Evolutionary conservation across 371 early-diverging fungal species (phyloP).

Genomic region (Rhizopus delemar): DNA sequence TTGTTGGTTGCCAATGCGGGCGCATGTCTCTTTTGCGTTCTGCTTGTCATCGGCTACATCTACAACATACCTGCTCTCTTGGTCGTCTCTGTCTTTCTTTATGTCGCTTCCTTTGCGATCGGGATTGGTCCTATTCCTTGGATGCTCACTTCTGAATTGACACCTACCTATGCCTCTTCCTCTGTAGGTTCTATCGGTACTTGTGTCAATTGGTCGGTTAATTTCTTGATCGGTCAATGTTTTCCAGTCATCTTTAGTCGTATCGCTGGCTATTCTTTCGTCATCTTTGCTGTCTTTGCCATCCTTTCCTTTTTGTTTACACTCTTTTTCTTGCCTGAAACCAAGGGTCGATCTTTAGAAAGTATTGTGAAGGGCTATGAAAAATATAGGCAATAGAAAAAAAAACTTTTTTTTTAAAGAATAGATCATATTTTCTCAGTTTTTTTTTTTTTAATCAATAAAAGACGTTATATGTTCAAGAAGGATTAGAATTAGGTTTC

Average conservation of each 20-base stretch:
- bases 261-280: slow-evolving; percentile 24
- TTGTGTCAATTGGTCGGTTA: slow-evolving; percentile 62
- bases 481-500: not conserved
- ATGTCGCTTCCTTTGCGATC: slow-evolving; percentile 80
- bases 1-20: slow-evolving; percentile 66
- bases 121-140: slow-evolving; percentile 87
- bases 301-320: slow-evolving; percentile 31
- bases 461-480: not conserved
- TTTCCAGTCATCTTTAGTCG: slow-evolving; percentile 22
- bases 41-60: slow-evolving; percentile 59
- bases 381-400: slow-evolving; percentile 1
- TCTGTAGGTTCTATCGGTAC: slow-evolving; percentile 56
- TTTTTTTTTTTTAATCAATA: not conserved
- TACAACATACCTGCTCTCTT: slow-evolving; percentile 53
- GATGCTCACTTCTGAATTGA: slow-evolving; percentile 72
- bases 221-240: slow-evolving; percentile 28
- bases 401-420: not conserved
- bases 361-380: slow-evolving; percentile 40
- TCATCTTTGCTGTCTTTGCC: slow-evolving; percentile 31
- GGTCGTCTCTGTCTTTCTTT: slow-evolving; percentile 69
- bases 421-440: slow-evolving; percentile 9
- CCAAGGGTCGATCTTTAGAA: slow-evolving; percentile 68
- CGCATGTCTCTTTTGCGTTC: slow-evolving; percentile 53
- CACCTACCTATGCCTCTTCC: slow-evolving; percentile 68
- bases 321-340: slow-evolving; percentile 74